phyloP scores from a whole-genome alignment of 2,329 filamentous ascomycete species.

The Fusarium bactridioides region DNA sequence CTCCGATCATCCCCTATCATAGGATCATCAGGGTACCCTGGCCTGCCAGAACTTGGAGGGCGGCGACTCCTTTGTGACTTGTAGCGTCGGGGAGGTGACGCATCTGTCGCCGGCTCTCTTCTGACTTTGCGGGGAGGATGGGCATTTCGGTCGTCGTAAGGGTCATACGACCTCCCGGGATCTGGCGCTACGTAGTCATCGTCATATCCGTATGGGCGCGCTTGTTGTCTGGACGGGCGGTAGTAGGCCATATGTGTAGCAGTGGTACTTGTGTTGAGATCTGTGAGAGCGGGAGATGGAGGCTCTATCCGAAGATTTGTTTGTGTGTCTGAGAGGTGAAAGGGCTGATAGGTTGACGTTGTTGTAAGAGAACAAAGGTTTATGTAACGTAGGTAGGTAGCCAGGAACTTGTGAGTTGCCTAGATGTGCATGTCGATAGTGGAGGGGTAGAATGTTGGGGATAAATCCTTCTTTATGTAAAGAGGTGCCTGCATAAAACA shows the following conservation, averaged over 20 bases:
- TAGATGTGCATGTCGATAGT: conserved; percentile 11
- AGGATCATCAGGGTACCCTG: conserved; percentile 27
- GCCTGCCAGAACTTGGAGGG: conserved; percentile 25
- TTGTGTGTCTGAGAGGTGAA: not conserved
- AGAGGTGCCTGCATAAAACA: not conserved
- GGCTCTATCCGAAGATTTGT: not conserved
- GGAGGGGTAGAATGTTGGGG: conserved; percentile 7
- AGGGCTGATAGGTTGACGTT: not conserved
- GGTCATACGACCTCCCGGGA: conserved; percentile 30
- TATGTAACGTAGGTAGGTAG: not conserved
- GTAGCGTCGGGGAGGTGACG: conserved; percentile 33
- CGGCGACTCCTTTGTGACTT: conserved; percentile 36
- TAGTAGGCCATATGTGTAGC: conserved; percentile 38
- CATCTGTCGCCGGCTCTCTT: conserved; percentile 6
- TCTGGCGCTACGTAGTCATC: conserved; percentile 38
- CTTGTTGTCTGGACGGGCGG: conserved; percentile 35
- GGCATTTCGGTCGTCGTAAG: conserved; percentile 25
- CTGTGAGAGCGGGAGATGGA: not conserved
- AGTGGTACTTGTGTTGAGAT: not conserved
- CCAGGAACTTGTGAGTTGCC: not conserved
- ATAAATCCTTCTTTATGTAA: conserved; percentile 34
- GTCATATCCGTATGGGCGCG: conserved; percentile 35
- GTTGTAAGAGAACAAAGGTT: not conserved
- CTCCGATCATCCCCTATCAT: conserved; percentile 8
- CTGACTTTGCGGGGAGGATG: conserved; percentile 15